A percentile compares a stretch with the other conserved stretches of the same genome.
These are phyloP conservation scores for Paramecium caudatum DNA, from an alignment of 73 alveolate species.

Conservation along the genomic window DNA sequence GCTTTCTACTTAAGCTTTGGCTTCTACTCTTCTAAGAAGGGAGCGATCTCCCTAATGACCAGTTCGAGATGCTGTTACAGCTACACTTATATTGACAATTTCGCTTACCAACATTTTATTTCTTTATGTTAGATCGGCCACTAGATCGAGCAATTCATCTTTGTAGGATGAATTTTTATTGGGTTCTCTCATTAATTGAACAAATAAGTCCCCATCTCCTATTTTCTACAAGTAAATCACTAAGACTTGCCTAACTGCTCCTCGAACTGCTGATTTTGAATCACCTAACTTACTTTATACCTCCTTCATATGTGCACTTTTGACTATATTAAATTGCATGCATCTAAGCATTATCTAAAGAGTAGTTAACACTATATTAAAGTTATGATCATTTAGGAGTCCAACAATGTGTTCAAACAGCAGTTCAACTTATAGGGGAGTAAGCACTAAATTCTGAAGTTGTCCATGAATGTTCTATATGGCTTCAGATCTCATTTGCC, in stretches of 20 bases:
- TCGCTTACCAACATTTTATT: slow-evolving; percentile 56
- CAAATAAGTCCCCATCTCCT: slow-evolving; percentile 26
- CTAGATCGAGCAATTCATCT: slow-evolving; percentile 68
- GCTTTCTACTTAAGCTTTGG: slow-evolving; percentile 55
- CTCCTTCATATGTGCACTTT: slow-evolving; percentile 9
- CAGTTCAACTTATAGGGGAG: slow-evolving; percentile 29
- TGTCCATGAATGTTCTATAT: slow-evolving; percentile 10
- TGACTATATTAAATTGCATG: not conserved
- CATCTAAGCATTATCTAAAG: slow-evolving; percentile 24
- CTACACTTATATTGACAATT: slow-evolving; percentile 20
- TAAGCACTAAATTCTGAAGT: not conserved
- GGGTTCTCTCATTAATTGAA: not conserved
- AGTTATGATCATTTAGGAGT: slow-evolving; percentile 54
- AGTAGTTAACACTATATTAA: slow-evolving; percentile 48
- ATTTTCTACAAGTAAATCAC: slow-evolving; percentile 19
- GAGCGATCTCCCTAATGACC: slow-evolving; percentile 70
- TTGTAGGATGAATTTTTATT: slow-evolving; percentile 56
- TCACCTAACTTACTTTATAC: slow-evolving; percentile 42
- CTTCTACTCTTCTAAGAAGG: slow-evolving; percentile 69
- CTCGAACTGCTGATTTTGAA: slow-evolving; percentile 33
- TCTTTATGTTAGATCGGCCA: slow-evolving; percentile 21
- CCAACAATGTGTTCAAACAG: slow-evolving; percentile 14
- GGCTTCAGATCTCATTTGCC: slow-evolving; percentile 64
- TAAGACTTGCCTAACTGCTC: slow-evolving; percentile 20
- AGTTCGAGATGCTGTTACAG: slow-evolving; percentile 53